Evolutionary conservation across 1,284 basidiomycete genomes (phyloP), one percentile per base, ranked within the genome.

Genomic region (Leccinum subspadiceum): DNA sequence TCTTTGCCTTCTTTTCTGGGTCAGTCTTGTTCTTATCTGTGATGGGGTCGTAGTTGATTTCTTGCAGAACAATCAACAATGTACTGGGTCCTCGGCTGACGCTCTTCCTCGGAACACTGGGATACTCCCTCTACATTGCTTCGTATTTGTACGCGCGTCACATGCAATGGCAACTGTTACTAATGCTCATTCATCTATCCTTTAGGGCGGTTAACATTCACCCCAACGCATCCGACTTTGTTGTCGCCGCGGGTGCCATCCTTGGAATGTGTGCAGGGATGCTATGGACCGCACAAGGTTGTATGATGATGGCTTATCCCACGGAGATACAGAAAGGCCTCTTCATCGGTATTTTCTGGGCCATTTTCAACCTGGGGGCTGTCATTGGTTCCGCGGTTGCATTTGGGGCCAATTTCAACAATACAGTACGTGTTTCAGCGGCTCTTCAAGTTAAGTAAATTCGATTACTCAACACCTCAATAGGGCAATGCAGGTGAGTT

Each of bases 221-320:
- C 65, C 75, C 79, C 7, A 70, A 78, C 53, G 81, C 84, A 9
- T 79, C 80, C 52, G 77, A 77, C 26, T 93, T 92, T 66, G 87
- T 90, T 57, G 87, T 94, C 64, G 84, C 80, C 31, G 81, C 91
- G 0, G 93, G 93, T 35, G 90, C 90, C 31, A 77, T 94, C 60
- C 85, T 95, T 15, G 93, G 93, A 51, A 68, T 93, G 56, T 93
- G 90, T 68, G 93, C 94, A 12, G 90, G 89, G 52, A 72, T 94
- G 26, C 78, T 95, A n/a, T 93, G 92, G 92, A 87, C 90, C 0
- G 89, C 90, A 1, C 93, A 94, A 69, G 92, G 92, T 17, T 86
- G 85, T 5, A 77, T 94, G 62, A 94, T 94, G 87, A 78, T 95
- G 68, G 82, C 89, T 1, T 95, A 94, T 72, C 88, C 91, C 0